Percentiles rank a stretch among this genome's conserved stretches.
Evolutionary conservation across 306 rosid genomes (phyloP).

Genomic region (Cucumis cinereus): DNA sequence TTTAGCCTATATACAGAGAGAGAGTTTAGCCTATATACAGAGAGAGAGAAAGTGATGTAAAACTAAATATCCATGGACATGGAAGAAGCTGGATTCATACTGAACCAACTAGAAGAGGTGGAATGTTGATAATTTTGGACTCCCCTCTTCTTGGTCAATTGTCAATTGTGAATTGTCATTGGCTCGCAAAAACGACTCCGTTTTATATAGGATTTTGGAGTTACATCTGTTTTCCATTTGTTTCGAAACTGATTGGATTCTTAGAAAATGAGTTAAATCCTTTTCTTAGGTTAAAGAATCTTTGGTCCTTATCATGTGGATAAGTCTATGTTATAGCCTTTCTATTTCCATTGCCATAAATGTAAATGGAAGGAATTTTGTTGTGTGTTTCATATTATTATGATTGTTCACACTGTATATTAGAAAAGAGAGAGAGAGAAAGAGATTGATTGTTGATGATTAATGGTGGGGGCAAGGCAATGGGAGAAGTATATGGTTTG

Average conservation of each 20-base stretch:
- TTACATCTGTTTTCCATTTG: background rate
- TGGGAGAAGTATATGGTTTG: background rate
- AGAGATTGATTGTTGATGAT: background rate
- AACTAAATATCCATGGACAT: background rate
- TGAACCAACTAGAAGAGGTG: background rate
- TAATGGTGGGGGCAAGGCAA: background rate
- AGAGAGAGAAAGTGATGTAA: background rate
- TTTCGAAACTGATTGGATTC: background rate
- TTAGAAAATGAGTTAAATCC: too few relatives aligned
- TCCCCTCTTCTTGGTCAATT: background rate
- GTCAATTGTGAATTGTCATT: too few relatives aligned
- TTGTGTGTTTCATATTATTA: background rate
- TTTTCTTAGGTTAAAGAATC: background rate
- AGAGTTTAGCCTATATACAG: background rate
- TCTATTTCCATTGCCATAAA: background rate
- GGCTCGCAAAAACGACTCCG: too few relatives aligned
- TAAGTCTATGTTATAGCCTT: background rate
- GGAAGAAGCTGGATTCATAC: background rate
- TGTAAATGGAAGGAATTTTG: background rate
- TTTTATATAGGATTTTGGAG: too few relatives aligned
- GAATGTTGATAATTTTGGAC: background rate
- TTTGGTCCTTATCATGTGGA: background rate
- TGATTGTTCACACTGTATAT: background rate
- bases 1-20: too few relatives aligned
- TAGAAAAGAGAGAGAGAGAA: background rate